Base-by-base conservation (phyloP, 1,284 basidiomycete species). In the Laetiporus sulphureus region DNA sequence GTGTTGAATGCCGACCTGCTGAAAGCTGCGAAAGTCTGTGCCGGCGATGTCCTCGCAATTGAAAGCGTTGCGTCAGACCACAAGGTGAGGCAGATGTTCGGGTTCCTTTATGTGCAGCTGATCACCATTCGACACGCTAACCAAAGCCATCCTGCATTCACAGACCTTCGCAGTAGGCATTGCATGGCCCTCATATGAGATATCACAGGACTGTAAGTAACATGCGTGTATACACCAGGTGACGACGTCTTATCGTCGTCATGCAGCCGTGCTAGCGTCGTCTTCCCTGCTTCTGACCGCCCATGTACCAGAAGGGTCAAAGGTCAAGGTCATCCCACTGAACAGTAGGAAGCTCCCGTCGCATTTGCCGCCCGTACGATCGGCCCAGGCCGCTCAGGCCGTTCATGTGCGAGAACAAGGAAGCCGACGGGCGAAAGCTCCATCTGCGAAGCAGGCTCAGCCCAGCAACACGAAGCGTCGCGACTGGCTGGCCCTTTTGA, bases 11-110 rank as follows among this genome's bases (percentile, higher is more conserved):
- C 73, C 36, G 84, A 87, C 40, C 56, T 72, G 33, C 60, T 91
- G 36, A 86, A 82, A 55, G 57, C 67, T 21, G 59, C 71, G 23
- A 86, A 78, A 61, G 55, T 85, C 7, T 75, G 68, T 41, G 82
- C 86, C 22, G 85, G 85, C 12, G 86, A 91, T 59, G 67, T 81
- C 12, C 59, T 90, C 38, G 76, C 75, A 38, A 55, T 91, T 54
- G 64, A 65, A 29, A 64, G 61, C 27, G 60, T 48, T 38, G 66
- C 68, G 57, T 32, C 41, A 5, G 39, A 46, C 8, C 44, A 42
- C 22, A 51, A 54, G 45, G 57, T 53, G 39, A 48, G 48, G 32
- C 20, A 15, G 4, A 11, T 11, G 7, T 8, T 16, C 22, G 18
- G 10, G 4, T 18, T 10, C 27, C 5, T 18, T 37, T 30, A 29